Evolutionary conservation across 176 grass and related monocot genomes (phyloP), one percentile per base, ranked within the genome.

Genomic region (Dactylis glomerata): DNA sequence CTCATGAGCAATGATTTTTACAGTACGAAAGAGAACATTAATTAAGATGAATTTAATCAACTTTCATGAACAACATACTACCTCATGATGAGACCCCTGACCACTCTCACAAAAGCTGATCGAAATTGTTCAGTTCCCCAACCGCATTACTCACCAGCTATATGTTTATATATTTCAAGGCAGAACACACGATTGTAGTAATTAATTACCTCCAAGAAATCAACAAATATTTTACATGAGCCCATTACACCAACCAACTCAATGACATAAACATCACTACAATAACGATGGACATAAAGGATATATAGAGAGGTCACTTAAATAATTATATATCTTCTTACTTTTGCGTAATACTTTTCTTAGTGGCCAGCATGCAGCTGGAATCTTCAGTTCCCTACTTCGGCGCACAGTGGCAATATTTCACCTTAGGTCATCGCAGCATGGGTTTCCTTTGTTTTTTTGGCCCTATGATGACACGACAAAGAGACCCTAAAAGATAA

Each of bases 351-450:
- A 59, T 76, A 73, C 70, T 34, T 67, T 68, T 51, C 83, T 24
- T 17, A 11, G 72, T 82, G 63, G 78, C 85, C 81, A 40, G 75
- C 38, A 65, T 30, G 38, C 51, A 33, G 30, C 81, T 87, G 81
- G 87, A 94, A 97, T 97, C 87, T 94, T 89, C 66, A 65, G 72
- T 75, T 84, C 49, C 47, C 78, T 50, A 79, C 49, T 86, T 57
- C 8, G 61, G 56, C 73, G 56, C 73, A 81, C 51, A 79, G 68
- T 44, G 36, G 62, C 22, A 32, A 22, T 31, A 65, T 85, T 87
- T 84, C 75, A 82, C 75, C 79, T 56, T 41, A 71, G 65, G 31
- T 54, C 80, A 22, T 86, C 83, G 75, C 68, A 75, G 64, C 83
- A 86, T 78, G 90, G 68, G 28, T 57, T 80, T 79, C 57, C 73